Percentiles rank a stretch among this genome's conserved stretches.
Conservation (phyloP, 2,329 filamentous ascomycete species). For the Colletotrichum zoysiae region DNA sequence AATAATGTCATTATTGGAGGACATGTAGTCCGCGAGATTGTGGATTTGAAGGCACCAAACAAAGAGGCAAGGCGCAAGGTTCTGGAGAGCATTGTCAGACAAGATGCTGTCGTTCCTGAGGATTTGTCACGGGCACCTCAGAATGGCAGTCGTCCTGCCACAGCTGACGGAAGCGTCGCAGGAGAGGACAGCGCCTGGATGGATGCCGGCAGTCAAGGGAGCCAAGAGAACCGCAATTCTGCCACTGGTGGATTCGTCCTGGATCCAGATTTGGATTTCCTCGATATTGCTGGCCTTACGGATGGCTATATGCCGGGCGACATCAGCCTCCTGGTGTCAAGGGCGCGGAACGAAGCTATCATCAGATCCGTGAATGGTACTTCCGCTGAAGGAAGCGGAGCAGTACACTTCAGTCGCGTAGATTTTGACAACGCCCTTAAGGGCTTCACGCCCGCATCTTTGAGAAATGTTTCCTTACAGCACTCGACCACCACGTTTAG, state of each 20-base stretch:
- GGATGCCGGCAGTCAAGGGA: conserved; percentile 74
- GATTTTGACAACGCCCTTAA: conserved; percentile 90
- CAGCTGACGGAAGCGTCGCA: conserved; percentile 64
- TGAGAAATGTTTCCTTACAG: conserved; percentile 94
- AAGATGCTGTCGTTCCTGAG: conserved; percentile 60
- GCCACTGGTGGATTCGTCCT: conserved; percentile 76
- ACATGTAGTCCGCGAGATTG: conserved; percentile 91
- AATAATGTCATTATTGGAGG: conserved; percentile 92
- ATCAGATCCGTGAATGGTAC: conserved; percentile 80
- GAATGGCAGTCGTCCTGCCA: conserved; percentile 67
- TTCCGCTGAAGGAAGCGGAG: conserved; percentile 55
- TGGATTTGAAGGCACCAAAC: conserved; percentile 89
- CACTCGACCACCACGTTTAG: conserved; percentile 93
- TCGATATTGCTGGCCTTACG: conserved; percentile 92
- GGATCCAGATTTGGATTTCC: conserved; percentile 84
- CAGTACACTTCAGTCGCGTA: conserved; percentile 74
- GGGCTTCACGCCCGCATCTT: conserved; percentile 93
- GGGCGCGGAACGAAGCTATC: conserved; percentile 91
- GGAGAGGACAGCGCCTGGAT: conserved; percentile 78
- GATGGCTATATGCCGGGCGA: conserved; percentile 99
- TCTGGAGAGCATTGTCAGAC: conserved; percentile 80
- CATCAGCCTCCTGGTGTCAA: conserved; percentile 84
- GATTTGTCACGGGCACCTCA: conserved; percentile 51
- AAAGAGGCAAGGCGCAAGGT: conserved; percentile 90
- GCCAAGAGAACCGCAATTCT: conserved; percentile 52